Base-by-base conservation (phyloP, 805 yeast species). In the Lipomyces lipofer region DNA sequence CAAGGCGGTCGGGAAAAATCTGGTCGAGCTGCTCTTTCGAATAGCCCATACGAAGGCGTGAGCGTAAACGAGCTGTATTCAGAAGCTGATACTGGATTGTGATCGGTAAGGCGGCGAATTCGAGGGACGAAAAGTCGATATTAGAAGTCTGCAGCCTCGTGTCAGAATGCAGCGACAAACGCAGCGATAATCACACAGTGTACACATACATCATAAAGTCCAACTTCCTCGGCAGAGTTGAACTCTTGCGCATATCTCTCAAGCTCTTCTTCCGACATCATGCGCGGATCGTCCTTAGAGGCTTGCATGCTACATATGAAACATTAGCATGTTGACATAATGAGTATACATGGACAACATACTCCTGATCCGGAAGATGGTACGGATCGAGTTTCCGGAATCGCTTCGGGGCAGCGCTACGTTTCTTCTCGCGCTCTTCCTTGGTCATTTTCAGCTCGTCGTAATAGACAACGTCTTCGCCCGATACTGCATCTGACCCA, bases 41-140 rank as follows among this genome's bases (percentile, higher is more conserved):
- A 66, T 87, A 91, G 0, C 99, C 99, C 96, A 94, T 85, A 72
- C 99, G 82, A 67, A 94, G 77, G 54, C 99, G 74, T 0, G 97
- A 91, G 58, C 89, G 78, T 24, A 90, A 72, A 52, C 99, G 70
- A 13, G 95, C 77, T 55, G 88, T 88, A 8, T 94, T 88, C 10
- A 94, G 72, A 2, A 89, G 81, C 80, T 90, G 88, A 67, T 94
- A 94, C 67, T 90, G 97, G 0, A 96, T 84, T 0, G 90, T 80
- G 47, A 84, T 73, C 0, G 99, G 96, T n/a, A 94, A 72, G 19
- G 77, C 76, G 10, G 78, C 75, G 66, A 94, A 94, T 59, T 87
- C 90, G 21, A 79, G 71, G 0, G 97, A 90, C 2, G 83, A 78
- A 8, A 97, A 96, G 67, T 94, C 96, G 24, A 94, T 81, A 0